Conservation (phyloP, 331 rosid genomes). For the Pyrus hybrid region DNA sequence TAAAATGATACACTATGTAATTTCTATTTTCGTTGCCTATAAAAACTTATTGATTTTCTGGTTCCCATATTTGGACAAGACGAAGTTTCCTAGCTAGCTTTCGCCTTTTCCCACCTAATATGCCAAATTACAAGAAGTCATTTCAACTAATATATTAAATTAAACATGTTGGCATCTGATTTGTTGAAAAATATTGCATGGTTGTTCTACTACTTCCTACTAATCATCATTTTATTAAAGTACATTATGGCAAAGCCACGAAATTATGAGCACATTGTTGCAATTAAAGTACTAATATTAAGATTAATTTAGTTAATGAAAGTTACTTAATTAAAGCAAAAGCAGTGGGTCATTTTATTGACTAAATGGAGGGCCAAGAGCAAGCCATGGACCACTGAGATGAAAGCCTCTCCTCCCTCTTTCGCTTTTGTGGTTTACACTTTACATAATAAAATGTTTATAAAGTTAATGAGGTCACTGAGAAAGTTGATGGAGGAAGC, state of each 20-base stretch:
- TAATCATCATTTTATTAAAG: not conserved
- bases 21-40: no score
- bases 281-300: not conserved
- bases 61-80: not conserved
- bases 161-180: not conserved
- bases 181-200: not conserved
- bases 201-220: not conserved
- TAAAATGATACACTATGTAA: no score
- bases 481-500: constrained; percentile 23
- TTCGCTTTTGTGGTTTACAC: not conserved
- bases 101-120: not conserved
- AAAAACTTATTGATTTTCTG: no score
- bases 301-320: not conserved
- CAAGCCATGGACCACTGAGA: not conserved
- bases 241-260: constrained; percentile 10
- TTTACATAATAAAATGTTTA: constrained; percentile 1
- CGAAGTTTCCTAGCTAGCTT: not conserved
- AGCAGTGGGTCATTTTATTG: not conserved
- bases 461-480: constrained; percentile 34
- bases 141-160: not conserved
- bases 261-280: constrained; percentile 4
- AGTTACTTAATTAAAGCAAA: not conserved
- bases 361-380: not conserved
- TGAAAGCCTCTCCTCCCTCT: not conserved
- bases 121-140: not conserved